phyloP scores from a whole-genome alignment of 78 protist genomes.

The Dictyostelium capitatum region DNA sequence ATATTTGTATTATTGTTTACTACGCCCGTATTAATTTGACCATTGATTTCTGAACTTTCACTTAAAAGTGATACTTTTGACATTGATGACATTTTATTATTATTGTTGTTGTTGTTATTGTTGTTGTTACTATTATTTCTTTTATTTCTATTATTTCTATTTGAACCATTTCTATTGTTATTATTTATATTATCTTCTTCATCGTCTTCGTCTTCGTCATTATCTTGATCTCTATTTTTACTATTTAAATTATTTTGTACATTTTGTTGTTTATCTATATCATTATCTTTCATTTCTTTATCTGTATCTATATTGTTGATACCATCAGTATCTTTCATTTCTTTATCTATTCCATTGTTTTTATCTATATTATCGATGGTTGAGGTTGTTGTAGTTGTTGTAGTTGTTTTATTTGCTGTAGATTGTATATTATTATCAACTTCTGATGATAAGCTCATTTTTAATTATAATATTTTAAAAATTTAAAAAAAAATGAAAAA shows the following conservation, averaged over 20 bases:
- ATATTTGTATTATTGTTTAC: constrained; percentile 32
- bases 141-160: background rate
- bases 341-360: background rate
- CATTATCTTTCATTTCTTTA: constrained; percentile 5
- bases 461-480: too few species aligned
- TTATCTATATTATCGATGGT: background rate
- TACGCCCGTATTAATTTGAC: background rate
- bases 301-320: background rate
- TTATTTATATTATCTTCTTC: background rate
- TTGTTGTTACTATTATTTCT: background rate
- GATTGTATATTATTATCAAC: too few species aligned
- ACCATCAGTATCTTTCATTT: background rate
- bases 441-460: too few species aligned
- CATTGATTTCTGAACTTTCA: constrained; percentile 20
- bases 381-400: too few species aligned
- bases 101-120: background rate
- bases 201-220: background rate
- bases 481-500: too few species aligned
- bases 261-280: background rate
- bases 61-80: constrained; percentile 1
- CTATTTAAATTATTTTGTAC: background rate
- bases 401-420: too few species aligned
- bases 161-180: background rate
- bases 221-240: background rate
- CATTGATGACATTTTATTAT: constrained; percentile 20